Evolutionary conservation across 2,329 filamentous ascomycete species (phyloP), one percentile per base, ranked within the genome.

Genomic region (Aspergillus uvarum): DNA sequence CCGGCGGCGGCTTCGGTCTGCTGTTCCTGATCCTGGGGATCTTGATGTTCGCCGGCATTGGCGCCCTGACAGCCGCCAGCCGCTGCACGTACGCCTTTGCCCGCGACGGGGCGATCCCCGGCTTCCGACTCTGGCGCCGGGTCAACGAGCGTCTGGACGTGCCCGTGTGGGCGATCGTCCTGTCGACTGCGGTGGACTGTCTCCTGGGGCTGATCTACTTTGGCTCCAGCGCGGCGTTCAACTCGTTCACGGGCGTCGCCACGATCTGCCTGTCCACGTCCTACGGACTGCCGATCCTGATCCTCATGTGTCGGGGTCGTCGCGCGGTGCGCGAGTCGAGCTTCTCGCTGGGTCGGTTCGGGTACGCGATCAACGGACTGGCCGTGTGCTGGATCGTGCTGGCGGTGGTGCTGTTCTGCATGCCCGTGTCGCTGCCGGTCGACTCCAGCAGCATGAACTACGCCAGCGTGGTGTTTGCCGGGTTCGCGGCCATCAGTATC

Each of bases 131-230:
- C 11, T 92, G 88, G 88, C 82, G 82, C 54, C 80, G 80, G 50
- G 88, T 92, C 48, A 85, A 90, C 75, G 81, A 80, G 61, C 80
- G 78, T 2, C 82, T 91, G 54, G 86, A 88, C 59, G 86, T 93
- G 57, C 90, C 91, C 0, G 78, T 94, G 1, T 86, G 82, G 80
- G 89, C 87, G 1, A 81, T 93, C 6, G 77, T 87, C 3, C 80
- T 93, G 2, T 91, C 89, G 0, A 87, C 89, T 0, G 70, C 81
- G 0, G 85, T 93, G 48, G 87, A 90, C 72, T 89, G 86, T 65
- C 77, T 92, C 11, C 81, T 93, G 0, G 90, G 89, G 0, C 81
- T 90, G 65, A 92, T 93, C 74, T 93, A 91, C 77, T 91, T 93
- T 64, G 90, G 90, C 10, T 90, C 87, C 1, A 84, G 85, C 0